phyloP scores from a whole-genome alignment of 495 filamentous ascomycete genomes.

The Tirmania nivea region DNA sequence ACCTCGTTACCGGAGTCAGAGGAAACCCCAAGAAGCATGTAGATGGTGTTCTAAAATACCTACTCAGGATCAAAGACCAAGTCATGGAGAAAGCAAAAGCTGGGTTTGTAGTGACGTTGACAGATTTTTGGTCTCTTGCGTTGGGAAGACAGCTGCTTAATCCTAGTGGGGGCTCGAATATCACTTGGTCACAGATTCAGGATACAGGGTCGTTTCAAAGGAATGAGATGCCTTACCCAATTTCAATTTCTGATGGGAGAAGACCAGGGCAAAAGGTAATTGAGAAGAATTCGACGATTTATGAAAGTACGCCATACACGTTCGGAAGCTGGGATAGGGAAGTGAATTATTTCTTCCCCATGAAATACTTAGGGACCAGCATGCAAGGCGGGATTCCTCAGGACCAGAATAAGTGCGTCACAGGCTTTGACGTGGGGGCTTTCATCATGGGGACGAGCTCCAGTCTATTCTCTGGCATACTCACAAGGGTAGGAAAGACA shows the following conservation, averaged over 20 bases:
- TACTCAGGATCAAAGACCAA: conserved; percentile 14
- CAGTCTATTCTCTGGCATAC: conserved; percentile 21
- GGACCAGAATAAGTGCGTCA: conserved; percentile 21
- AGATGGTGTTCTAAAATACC: conserved; percentile 11
- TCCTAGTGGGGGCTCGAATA: conserved; percentile 22
- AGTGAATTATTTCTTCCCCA: conserved; percentile 24
- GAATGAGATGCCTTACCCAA: conserved; percentile 24
- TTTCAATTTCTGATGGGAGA: conserved; percentile 23
- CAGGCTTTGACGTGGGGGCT: conserved; percentile 29
- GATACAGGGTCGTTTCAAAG: conserved; percentile 21
- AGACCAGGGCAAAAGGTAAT: conserved; percentile 20
- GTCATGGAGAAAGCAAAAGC: conserved; percentile 23
- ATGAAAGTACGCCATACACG: conserved; percentile 29
- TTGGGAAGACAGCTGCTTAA: conserved; percentile 24
- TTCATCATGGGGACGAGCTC: conserved; percentile 27
- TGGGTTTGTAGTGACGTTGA: conserved; percentile 23
- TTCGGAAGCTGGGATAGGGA: conserved; percentile 27
- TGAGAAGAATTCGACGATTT: conserved; percentile 21
- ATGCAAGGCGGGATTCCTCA: conserved; percentile 18
- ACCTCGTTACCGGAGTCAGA: neutral
- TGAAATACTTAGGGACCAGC: conserved; percentile 25
- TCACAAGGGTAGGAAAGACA: neutral
- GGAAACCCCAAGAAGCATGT: neutral
- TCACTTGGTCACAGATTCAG: conserved; percentile 19
- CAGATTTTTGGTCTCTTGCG: conserved; percentile 25